A percentile compares a stretch with the other conserved stretches of the same genome.
Evolutionary conservation across 2,329 filamentous ascomycete genomes (phyloP).

Genomic region (Talaromyces sp.): DNA sequence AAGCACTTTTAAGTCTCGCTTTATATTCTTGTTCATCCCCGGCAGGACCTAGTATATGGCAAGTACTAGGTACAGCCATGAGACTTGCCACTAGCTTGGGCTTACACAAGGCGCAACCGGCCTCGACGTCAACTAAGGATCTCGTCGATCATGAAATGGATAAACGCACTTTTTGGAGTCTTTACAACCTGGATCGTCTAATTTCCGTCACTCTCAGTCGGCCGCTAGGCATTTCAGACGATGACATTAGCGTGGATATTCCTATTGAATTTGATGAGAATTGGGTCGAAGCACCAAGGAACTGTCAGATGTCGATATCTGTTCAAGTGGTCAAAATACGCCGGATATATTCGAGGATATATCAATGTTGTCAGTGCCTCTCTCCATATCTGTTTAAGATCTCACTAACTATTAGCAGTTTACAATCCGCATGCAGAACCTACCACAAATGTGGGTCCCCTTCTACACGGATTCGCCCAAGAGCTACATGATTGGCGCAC

Average conservation of each 20-base stretch:
- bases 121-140: conserved; percentile 20
- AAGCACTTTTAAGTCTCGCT: conserved; percentile 36
- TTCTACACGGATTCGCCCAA: conserved; percentile 32
- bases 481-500: conserved; percentile 41
- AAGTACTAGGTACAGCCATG: conserved; percentile 38
- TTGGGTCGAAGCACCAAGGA: conserved; percentile 34
- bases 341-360: conserved; percentile 39
- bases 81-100: conserved; percentile 38
- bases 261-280: conserved; percentile 41
- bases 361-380: conserved; percentile 34
- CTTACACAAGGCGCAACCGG: conserved; percentile 32
- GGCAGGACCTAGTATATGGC: conserved; percentile 39
- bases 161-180: conserved; percentile 44
- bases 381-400: not conserved
- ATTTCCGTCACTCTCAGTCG: conserved; percentile 40
- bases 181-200: conserved; percentile 44
- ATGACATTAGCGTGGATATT: conserved; percentile 40
- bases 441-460: conserved; percentile 26
- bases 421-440: conserved; percentile 33
- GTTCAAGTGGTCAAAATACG: conserved; percentile 36
- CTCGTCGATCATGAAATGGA: conserved; percentile 38
- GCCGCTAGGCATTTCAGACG: conserved; percentile 41
- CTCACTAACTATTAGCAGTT: conserved; percentile 24
- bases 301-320: conserved; percentile 39
- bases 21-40: conserved; percentile 40